These are phyloP conservation scores for Dioscorea alata DNA, from an alignment of 106 monocot genomes.

Conservation along the genomic window DNA sequence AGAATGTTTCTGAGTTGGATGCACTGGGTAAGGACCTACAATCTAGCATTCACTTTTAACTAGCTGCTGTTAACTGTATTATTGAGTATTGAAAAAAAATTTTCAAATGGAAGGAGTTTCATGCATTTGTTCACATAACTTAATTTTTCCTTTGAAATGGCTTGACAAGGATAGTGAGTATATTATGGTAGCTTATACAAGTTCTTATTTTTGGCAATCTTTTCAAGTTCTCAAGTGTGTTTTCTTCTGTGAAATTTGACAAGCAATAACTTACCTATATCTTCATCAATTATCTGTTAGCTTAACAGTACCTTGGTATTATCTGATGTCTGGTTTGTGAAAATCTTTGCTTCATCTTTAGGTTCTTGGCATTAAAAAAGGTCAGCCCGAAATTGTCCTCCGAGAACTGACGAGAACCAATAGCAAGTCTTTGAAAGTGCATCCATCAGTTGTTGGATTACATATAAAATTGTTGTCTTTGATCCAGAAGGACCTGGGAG, in stretches of 20 bases:
- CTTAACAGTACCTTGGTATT: too few species aligned
- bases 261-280: background rate
- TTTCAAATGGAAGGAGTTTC: too few species aligned
- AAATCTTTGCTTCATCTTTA: background rate
- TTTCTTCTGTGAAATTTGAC: background rate
- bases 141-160: too few species aligned
- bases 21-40: too few species aligned
- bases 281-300: too few species aligned
- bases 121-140: too few species aligned
- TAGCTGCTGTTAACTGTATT: too few species aligned
- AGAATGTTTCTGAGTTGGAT: background rate
- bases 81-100: too few species aligned
- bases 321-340: too few species aligned
- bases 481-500: conserved; percentile 33
- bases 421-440: conserved; percentile 8
- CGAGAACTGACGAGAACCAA: conserved; percentile 32
- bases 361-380: conserved; percentile 57
- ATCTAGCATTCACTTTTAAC: too few species aligned
- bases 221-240: background rate
- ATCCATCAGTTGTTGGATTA: conserved; percentile 29
- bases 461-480: conserved; percentile 50
- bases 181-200: background rate
- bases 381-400: conserved; percentile 44
- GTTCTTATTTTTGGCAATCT: background rate
- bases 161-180: background rate